These are phyloP conservation scores for Liquidambar formosana DNA, from an alignment of 164 flowering plant species.

Conservation along the genomic window DNA sequence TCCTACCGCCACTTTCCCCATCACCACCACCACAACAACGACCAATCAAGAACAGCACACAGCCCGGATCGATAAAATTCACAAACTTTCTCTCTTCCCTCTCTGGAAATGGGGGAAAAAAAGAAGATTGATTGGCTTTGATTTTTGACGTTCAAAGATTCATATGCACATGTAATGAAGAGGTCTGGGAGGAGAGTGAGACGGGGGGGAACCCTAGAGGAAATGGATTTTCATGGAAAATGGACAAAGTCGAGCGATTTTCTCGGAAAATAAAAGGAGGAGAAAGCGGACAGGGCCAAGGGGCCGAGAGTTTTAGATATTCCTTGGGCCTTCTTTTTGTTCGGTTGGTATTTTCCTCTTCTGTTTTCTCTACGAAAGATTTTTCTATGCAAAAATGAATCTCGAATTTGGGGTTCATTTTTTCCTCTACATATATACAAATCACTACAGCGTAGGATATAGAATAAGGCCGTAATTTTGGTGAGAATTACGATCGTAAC, in stretches of 20 bases:
- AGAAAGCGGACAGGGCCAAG: background rate
- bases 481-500: background rate
- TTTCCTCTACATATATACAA: too few relatives aligned
- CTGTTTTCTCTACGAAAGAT: background rate
- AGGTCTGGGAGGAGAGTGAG: background rate
- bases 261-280: constrained; percentile 6
- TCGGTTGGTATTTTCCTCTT: background rate
- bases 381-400: too few relatives aligned
- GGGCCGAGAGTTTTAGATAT: background rate
- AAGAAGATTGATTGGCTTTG: background rate
- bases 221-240: background rate
- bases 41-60: background rate
- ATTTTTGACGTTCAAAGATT: background rate
- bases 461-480: background rate
- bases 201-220: background rate
- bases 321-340: background rate
- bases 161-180: background rate
- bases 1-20: constrained; percentile 74
- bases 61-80: background rate
- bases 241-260: background rate
- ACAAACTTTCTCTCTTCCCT: background rate
- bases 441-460: too few relatives aligned
- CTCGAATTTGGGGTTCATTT: too few relatives aligned
- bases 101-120: background rate
- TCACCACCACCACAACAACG: constrained; percentile 11